Conservation (phyloP, 257 asterid species). For the Salvia miltiorrhiza region DNA sequence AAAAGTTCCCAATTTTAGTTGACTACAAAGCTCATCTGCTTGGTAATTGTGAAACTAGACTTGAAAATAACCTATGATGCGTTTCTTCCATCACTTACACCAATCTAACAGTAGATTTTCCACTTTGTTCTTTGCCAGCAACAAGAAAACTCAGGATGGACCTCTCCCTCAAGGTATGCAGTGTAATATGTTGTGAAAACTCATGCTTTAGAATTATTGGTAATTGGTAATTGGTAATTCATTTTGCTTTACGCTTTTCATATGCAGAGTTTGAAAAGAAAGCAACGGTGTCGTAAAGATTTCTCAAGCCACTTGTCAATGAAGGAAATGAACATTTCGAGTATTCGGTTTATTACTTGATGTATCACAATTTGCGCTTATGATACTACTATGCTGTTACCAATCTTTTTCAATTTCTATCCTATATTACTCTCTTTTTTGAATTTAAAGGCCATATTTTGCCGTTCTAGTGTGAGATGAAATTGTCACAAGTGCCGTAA, state of each 20-base stretch:
- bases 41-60: too few relatives aligned
- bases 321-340: not conserved
- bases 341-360: not conserved
- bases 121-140: slow-evolving; percentile 19
- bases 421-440: not conserved
- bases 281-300: slow-evolving; percentile 8
- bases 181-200: not conserved
- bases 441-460: too few relatives aligned
- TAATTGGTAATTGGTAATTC: not conserved
- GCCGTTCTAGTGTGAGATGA: too few relatives aligned
- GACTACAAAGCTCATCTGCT: too few relatives aligned
- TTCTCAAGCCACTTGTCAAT: not conserved
- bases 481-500: too few relatives aligned
- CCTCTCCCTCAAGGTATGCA: slow-evolving; percentile 28
- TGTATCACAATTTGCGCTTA: not conserved
- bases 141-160: slow-evolving; percentile 25
- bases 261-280: slow-evolving; percentile 23
- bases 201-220: not conserved
- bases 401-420: not conserved
- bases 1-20: too few relatives aligned
- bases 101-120: not conserved
- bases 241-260: not conserved
- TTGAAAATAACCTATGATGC: too few relatives aligned
- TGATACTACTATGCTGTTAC: not conserved
- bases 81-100: not conserved